Evolutionary conservation across 2,329 filamentous ascomycete genomes (phyloP).

Genomic region (Incumbomyces delicatus): DNA sequence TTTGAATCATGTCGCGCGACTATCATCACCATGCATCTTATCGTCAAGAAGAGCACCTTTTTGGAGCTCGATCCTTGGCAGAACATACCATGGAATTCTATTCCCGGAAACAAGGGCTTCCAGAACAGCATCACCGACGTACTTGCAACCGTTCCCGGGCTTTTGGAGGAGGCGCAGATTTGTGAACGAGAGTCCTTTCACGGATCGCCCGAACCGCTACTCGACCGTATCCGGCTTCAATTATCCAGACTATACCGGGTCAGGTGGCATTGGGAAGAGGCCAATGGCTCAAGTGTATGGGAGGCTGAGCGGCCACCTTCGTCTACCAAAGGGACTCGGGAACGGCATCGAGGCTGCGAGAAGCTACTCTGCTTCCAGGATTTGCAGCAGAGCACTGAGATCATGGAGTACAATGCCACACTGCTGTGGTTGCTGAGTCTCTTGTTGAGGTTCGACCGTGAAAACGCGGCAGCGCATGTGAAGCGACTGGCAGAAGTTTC

Average conservation of each 20-base stretch:
- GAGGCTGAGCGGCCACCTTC: no score
- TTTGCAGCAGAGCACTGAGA: conserved; percentile 11
- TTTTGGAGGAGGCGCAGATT: conserved; percentile 12
- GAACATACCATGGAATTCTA: conserved; percentile 11
- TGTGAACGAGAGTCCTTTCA: no score
- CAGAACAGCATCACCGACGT: conserved; percentile 16
- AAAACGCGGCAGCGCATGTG: no score
- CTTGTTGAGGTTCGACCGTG: conserved; percentile 6
- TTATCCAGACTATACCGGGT: no score
- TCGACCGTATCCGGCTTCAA: no score
- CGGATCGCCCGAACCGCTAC: no score
- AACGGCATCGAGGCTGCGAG: conserved; percentile 22
- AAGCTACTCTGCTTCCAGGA: conserved; percentile 46
- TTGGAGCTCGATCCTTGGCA: conserved; percentile 12
- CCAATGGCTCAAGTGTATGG: no score
- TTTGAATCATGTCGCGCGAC: conserved; percentile 15
- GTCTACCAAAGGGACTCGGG: no score
- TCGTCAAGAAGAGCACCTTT: conserved; percentile 13
- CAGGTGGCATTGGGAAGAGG: no score
- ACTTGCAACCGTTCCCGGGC: conserved; percentile 12
- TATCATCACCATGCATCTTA: conserved; percentile 12
- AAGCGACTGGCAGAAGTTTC: no score
- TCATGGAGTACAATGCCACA: conserved; percentile 13
- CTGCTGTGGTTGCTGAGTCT: conserved; percentile 12
- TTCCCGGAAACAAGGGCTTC: conserved; percentile 8